These are phyloP conservation scores for Scolecobasidium constrictum DNA, from an alignment of 2,329 filamentous ascomycete species.

Conservation along the genomic window DNA sequence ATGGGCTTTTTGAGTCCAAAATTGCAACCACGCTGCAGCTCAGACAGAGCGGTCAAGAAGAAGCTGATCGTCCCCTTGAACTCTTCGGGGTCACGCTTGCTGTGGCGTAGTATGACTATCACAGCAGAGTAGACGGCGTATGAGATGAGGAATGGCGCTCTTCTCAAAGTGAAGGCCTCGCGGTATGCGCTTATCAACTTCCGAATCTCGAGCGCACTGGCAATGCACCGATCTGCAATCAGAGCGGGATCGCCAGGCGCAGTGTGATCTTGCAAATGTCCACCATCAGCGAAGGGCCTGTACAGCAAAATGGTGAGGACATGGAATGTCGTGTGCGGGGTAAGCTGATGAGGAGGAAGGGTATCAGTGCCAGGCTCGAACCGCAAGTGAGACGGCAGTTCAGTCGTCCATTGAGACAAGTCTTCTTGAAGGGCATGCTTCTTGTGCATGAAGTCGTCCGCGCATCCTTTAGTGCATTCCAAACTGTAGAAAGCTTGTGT, in stretches of 20 bases:
- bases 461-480: too few relatives aligned
- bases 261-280: conserved; percentile 1
- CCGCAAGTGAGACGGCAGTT: too few relatives aligned
- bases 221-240: neutral
- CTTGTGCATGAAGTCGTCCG: too few relatives aligned
- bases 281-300: neutral
- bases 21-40: neutral
- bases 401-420: too few relatives aligned
- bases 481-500: too few relatives aligned
- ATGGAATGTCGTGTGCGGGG: neutral
- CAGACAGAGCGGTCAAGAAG: neutral
- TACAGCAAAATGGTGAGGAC: neutral
- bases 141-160: neutral
- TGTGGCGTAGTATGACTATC: neutral
- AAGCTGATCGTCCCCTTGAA: neutral
- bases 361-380: too few relatives aligned
- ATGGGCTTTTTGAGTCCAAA: neutral
- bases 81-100: neutral
- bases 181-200: neutral
- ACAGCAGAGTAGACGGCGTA: neutral
- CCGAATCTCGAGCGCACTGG: neutral
- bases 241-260: neutral
- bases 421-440: too few relatives aligned
- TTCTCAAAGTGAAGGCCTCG: neutral
- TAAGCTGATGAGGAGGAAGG: too few relatives aligned